Evolutionary conservation across 345 rosid genomes (phyloP), one percentile per base, ranked within the genome.

Genomic region (Eutrema heterophyllum): DNA sequence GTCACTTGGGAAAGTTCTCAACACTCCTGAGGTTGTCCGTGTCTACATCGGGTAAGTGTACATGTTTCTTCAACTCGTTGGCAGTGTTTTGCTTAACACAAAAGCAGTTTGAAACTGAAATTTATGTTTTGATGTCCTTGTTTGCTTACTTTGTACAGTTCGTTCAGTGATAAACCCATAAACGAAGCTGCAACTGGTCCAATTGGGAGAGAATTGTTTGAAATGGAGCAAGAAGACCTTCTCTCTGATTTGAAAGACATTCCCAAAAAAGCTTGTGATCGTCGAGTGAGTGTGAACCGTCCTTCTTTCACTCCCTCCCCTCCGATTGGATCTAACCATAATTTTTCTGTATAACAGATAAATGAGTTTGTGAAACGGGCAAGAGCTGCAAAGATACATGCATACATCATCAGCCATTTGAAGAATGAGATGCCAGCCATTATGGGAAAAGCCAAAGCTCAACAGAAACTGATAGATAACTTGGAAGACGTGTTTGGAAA

Each of bases 191-290:
- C 81, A 7, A 81, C 83, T 58, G 98, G 99, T 73, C 97, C 98
- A 12, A 72, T 87, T 60, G 99, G 99, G 58, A 92, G 82, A 78
- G 99, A 96, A 61, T 86, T 95, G 67, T 92, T 90, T 57, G 96
- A 95, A 77, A 95, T 79, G 84, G 99, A 95, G 83, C 99, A 95
- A 78, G 92, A 89, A 2, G 90, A 90, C 81, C 97, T 96, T 69
- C 87, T 96, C 36, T 60, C 91, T 38, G 97, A 96, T 80, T 81
- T 96, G 32, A 92, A 89, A 83, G 92, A 92, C 73, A 87, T 92
- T 52, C 98, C 99, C 1, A 96, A 92, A 84, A 96, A 92, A 81
- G 99, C 98, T 76, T 96, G 99, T 63, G 97, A 92, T 86, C 97
- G 97, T 35, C 88, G 97, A 24, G 98, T 91, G 82, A 88, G 97